Evolutionary conservation across 177 flowering plant genomes (phyloP).

Genomic region (Tripterygium wilfordii): DNA sequence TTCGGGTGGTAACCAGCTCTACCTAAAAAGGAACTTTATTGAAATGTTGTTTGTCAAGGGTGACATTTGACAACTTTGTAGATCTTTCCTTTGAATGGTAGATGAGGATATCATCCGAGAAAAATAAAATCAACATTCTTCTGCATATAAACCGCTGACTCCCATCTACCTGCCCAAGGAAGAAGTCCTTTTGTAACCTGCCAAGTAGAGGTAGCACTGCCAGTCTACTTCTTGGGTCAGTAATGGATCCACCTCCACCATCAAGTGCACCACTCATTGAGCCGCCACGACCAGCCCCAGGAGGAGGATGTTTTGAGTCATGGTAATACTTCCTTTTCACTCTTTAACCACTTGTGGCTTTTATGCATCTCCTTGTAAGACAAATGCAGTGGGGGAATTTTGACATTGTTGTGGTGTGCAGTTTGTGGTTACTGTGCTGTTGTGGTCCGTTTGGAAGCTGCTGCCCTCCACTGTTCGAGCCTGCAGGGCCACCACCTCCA

Average conservation of each 20-base stretch:
- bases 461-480: conserved; percentile 63
- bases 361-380: not conserved
- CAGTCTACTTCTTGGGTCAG: not conserved
- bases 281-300: conserved; percentile 11
- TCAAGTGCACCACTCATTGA: conserved; percentile 30
- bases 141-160: too few species aligned
- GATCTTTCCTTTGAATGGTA: conserved; percentile 26
- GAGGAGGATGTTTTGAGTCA: conserved; percentile 20
- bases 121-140: too few species aligned
- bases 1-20: too few species aligned
- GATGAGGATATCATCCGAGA: conserved; percentile 10
- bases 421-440: conserved; percentile 53
- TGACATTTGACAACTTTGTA: not conserved
- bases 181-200: conserved; percentile 1
- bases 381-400: too few species aligned
- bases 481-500: conserved; percentile 37
- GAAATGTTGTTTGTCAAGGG: too few species aligned
- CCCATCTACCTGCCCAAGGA: too few species aligned
- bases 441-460: conserved; percentile 55
- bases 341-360: not conserved
- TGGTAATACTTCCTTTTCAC: conserved; percentile 22
- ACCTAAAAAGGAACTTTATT: too few species aligned
- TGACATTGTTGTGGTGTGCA: too few species aligned
- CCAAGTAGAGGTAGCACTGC: too few species aligned
- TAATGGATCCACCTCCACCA: conserved; percentile 45